Evolutionary conservation across 768 basidiomycete genomes (phyloP), one percentile per base, ranked within the genome.

Genomic region (Tulasnella sp.): DNA sequence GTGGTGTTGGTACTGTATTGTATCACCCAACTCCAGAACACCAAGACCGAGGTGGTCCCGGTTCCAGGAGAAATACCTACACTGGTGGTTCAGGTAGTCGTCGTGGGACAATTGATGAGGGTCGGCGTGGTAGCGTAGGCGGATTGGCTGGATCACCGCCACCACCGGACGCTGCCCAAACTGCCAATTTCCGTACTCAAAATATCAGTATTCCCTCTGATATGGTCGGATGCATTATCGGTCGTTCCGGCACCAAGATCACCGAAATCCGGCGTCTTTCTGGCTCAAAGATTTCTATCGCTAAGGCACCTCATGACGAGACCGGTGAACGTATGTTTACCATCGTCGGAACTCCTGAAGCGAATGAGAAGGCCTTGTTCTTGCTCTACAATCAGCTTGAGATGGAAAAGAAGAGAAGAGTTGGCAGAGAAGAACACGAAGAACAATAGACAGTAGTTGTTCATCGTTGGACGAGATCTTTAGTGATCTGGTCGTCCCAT

Each of bases 291-390:
- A 99, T 99, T 65, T 89, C 85, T 50, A 99, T 99, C 62, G 95
- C 95, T 58, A 99, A 99, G 69, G 83, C 87, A 43, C 90, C 95
- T n/a, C 95, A 98, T 63, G 95, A 98, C 61, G 95, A 98, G 62
- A 91, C 92, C 35, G 95, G 93, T 61, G 95, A 99, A 71, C 77
- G 95, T 58, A 96, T 99, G 93, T 99, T 99, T 72, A 90, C 95
- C 56, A 98, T 99, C 64, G 75, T 95, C 41, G 95, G 95, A 49
- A 90, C 90, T 10, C 85, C 89, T 42, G 88, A 91, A 67, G 84
- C 88, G 59, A 96, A 95, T 66, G 93, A 99, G 70, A 93, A 96
- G 69, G 95, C 95, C 2, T 70, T 99, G 53, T 98, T 93, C 74
- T 70, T 99, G 54, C 75, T 99, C 56, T 99, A 62, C 55, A 91